These are phyloP conservation scores for Aspergillus melleus DNA, from an alignment of 2,329 filamentous ascomycete genomes.

Conservation along the genomic window DNA sequence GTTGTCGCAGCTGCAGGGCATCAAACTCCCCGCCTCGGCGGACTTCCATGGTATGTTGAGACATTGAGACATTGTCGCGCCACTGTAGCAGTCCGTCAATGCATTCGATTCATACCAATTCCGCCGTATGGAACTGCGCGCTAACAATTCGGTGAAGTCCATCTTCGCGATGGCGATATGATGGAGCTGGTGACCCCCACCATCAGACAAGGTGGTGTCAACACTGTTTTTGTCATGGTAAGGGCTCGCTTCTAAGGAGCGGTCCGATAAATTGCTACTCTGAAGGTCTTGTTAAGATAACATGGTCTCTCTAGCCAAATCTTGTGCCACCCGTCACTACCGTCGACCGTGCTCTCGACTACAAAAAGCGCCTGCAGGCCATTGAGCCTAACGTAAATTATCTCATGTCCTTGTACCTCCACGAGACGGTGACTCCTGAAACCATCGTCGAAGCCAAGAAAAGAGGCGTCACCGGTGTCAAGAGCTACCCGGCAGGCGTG, in stretches of 20 bases:
- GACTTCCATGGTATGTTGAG: constrained; percentile 58
- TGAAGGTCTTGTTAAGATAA: constrained; percentile 12
- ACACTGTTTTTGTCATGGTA: constrained; percentile 60
- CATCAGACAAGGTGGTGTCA: constrained; percentile 63
- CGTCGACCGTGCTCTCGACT: constrained; percentile 64
- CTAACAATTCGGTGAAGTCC: constrained; percentile 47
- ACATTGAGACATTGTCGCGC: not conserved
- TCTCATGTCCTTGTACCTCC: constrained; percentile 72
- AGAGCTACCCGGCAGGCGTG: constrained; percentile 46
- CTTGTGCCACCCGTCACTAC: constrained; percentile 64
- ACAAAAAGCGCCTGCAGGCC: constrained; percentile 61
- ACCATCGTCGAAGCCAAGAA: constrained; percentile 71
- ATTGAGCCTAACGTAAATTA: constrained; percentile 65
- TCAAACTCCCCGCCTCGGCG: constrained; percentile 61
- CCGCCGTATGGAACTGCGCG: not conserved
- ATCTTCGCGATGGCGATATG: constrained; percentile 66
- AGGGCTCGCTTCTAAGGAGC: constrained; percentile 8
- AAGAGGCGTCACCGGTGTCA: constrained; percentile 70
- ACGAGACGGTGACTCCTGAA: constrained; percentile 64
- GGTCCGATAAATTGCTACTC: not conserved
- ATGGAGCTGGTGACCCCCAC: constrained; percentile 59
- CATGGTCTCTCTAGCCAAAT: constrained; percentile 56
- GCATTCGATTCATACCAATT: not conserved
- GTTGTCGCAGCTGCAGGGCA: constrained; percentile 35
- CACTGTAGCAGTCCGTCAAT: not conserved